phyloP scores from a whole-genome alignment of 306 rosid genomes.

The Pyrus bretschneideri region DNA sequence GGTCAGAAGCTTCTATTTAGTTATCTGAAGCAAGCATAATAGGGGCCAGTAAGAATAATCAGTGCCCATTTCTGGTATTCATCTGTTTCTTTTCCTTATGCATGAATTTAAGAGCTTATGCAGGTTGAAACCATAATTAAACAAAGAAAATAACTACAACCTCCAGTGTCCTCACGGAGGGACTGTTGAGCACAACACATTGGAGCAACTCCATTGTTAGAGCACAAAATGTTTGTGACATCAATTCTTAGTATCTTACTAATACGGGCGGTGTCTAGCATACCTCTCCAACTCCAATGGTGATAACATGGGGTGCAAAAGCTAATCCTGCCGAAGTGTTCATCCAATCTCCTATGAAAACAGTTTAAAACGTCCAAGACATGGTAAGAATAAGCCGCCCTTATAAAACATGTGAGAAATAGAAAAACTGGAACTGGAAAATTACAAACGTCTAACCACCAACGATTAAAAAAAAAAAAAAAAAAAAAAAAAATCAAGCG shows the following conservation, averaged over 20 bases:
- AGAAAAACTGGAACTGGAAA: background rate
- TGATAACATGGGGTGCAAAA: constrained; percentile 90
- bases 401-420: constrained; percentile 2
- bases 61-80: background rate
- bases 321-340: constrained; percentile 91
- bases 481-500: background rate
- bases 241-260: background rate
- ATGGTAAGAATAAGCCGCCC: constrained; percentile 6
- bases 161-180: background rate
- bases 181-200: background rate
- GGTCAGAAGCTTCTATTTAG: background rate
- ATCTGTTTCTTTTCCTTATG: background rate
- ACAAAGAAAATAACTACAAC: background rate
- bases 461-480: background rate
- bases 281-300: constrained; percentile 77
- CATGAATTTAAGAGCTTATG: background rate
- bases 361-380: constrained; percentile 5
- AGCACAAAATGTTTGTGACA: background rate
- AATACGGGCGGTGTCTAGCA: constrained; percentile 9
- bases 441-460: background rate
- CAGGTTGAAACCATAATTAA: background rate
- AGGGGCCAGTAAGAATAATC: background rate
- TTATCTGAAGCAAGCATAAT: background rate
- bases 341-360: constrained; percentile 91
- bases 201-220: background rate